Percentiles rank a stretch among this genome's conserved stretches.
Conservation (phyloP, 306 rosid genomes). For the Alnus glutinosa region DNA sequence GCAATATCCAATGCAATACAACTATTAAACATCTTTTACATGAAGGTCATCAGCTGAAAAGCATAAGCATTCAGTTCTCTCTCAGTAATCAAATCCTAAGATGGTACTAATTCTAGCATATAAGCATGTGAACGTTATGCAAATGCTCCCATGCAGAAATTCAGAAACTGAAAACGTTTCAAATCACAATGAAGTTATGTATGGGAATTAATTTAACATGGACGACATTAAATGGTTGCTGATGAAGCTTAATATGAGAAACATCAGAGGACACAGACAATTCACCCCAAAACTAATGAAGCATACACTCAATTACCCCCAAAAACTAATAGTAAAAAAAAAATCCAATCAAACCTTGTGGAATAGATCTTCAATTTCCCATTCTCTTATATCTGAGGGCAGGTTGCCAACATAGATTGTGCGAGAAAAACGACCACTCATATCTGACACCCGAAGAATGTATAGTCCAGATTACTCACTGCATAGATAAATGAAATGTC, state of each 20-base stretch:
- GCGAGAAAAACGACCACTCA: conserved; percentile 99
- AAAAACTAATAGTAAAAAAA: not conserved
- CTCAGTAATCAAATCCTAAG: not conserved
- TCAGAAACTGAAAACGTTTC: not conserved
- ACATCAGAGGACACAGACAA: not conserved
- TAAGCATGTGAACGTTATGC: not conserved
- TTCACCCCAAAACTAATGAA: not conserved
- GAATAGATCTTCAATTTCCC: conserved; percentile 90
- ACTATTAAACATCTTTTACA: not conserved
- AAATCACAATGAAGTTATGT: not conserved
- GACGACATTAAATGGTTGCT: not conserved
- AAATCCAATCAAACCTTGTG: conserved; percentile 62
- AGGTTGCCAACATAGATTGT: conserved; percentile 97
- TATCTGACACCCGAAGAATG: conserved; percentile 43
- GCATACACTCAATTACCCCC: not conserved
- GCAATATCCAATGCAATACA: not conserved
- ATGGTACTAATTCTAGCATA: not conserved
- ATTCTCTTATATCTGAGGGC: conserved; percentile 87
- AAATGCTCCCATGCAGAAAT: not conserved
- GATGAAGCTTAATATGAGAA: not conserved
- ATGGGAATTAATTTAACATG: not conserved
- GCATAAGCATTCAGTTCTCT: not conserved
- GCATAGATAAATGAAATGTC: conserved; percentile 43
- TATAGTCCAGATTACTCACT: conserved; percentile 28
- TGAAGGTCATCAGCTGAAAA: not conserved